These are phyloP conservation scores for Fallopia convolvulus DNA, from an alignment of 148 eudicot species.

Conservation along the genomic window DNA sequence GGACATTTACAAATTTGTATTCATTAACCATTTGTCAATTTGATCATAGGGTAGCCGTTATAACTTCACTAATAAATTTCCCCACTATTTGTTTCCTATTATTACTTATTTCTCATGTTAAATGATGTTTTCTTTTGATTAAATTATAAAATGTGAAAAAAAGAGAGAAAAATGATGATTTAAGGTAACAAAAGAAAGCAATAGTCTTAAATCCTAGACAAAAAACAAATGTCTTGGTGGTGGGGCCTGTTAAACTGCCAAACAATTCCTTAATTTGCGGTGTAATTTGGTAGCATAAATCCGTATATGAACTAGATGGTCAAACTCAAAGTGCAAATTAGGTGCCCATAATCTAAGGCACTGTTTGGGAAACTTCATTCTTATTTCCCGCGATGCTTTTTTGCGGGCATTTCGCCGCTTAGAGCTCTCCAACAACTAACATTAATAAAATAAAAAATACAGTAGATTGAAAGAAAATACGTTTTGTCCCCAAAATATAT, in stretches of 20 bases:
- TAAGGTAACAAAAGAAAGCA: background rate
- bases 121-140: background rate
- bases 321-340: slow-evolving; percentile 8
- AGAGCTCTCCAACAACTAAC: slow-evolving; percentile 12
- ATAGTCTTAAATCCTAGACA: background rate
- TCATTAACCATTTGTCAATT: background rate
- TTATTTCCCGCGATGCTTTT: background rate
- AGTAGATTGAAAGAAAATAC: background rate
- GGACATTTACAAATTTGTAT: slow-evolving; percentile 4
- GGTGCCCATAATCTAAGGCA: slow-evolving; percentile 10
- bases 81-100: background rate
- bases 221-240: background rate
- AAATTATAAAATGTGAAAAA: background rate
- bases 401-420: slow-evolving; percentile 6
- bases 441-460: background rate
- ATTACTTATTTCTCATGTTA: background rate
- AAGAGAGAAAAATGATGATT: background rate
- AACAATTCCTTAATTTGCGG: slow-evolving; percentile 8
- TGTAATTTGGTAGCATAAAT: background rate
- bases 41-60: slow-evolving; percentile 1
- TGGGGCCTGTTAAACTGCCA: background rate
- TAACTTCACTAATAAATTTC: background rate
- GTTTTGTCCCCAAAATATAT: background rate
- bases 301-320: background rate
- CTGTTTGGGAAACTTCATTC: slow-evolving; percentile 9